A percentile compares a stretch with the other conserved stretches of the same genome.
Conservation (phyloP, 2,329 filamentous ascomycete genomes). For the Pestalotiopsis sp. region DNA sequence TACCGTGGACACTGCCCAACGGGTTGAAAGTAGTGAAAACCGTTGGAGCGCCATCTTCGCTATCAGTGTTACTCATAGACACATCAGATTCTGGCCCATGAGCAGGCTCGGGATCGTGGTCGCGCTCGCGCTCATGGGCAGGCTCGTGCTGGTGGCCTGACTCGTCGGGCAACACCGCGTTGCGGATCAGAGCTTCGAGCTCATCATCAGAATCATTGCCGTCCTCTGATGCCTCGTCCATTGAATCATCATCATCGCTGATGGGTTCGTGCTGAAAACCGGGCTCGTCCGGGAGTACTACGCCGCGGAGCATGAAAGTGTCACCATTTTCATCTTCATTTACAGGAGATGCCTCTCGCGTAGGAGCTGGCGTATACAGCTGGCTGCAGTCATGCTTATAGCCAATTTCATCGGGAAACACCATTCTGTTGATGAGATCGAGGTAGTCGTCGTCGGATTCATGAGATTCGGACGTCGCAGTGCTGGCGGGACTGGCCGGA, state of each 20-base stretch:
- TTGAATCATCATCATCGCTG: no score
- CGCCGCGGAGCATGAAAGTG: neutral
- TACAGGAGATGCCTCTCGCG: neutral
- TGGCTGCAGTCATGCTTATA: neutral
- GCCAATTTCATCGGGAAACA: neutral
- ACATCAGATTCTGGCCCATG: neutral
- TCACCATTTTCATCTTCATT: neutral
- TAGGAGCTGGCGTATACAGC: neutral
- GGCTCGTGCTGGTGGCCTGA: neutral
- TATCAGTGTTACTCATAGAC: neutral
- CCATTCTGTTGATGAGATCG: neutral
- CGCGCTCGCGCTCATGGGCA: neutral
- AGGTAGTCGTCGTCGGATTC: neutral
- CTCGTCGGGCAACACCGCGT: neutral
- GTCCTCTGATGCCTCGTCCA: neutral
- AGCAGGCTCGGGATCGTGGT: neutral
- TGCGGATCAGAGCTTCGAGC: neutral
- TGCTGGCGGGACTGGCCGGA: neutral
- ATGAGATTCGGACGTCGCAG: neutral
- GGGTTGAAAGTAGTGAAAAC: neutral
- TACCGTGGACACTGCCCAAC: neutral
- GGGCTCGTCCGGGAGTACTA: neutral
- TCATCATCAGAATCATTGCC: neutral
- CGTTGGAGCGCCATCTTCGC: neutral
- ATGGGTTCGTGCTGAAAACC: neutral